A percentile compares a stretch with the other conserved stretches of the same genome.
Evolutionary conservation across 371 early-diverging fungal genomes (phyloP).

Genomic region (Actinomortierella wolfii): DNA sequence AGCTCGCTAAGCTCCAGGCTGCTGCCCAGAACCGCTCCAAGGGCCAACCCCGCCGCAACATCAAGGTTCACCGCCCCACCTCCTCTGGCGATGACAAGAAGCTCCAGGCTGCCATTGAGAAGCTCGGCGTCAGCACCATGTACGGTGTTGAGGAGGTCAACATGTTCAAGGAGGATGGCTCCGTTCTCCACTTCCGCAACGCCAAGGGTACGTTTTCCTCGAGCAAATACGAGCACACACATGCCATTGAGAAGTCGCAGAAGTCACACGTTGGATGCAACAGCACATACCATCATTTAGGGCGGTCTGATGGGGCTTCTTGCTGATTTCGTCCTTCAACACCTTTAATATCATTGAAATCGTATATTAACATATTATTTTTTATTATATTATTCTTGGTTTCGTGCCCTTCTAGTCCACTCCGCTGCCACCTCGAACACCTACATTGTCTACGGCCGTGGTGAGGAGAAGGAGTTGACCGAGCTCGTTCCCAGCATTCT

Average conservation of each 20-base stretch:
- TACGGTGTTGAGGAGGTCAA: slow-evolving; percentile 95
- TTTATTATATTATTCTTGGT: slow-evolving; percentile 3
- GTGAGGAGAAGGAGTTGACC: slow-evolving; percentile 88
- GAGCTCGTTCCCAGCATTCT: slow-evolving; percentile 94
- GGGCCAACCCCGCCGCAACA: slow-evolving; percentile 96
- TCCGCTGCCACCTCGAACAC: slow-evolving; percentile 90
- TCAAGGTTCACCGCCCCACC: slow-evolving; percentile 71
- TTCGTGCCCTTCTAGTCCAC: slow-evolving; percentile 70
- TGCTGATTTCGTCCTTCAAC: too few relatives aligned
- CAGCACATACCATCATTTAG: too few relatives aligned
- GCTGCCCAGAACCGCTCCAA: slow-evolving; percentile 88
- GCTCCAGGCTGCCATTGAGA: slow-evolving; percentile 85
- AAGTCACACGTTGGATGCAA: too few relatives aligned
- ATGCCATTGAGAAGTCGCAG: too few relatives aligned
- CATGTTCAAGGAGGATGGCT: slow-evolving; percentile 96
- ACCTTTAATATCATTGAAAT: background rate
- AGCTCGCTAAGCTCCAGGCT: slow-evolving; percentile 92
- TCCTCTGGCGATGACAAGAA: slow-evolving; percentile 88
- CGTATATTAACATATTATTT: background rate
- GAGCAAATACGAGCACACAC: too few relatives aligned
- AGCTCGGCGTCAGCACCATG: slow-evolving; percentile 86
- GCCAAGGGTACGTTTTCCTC: slow-evolving; percentile 76
- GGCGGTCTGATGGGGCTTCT: too few relatives aligned
- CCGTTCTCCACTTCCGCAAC: slow-evolving; percentile 89
- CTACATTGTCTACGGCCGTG: slow-evolving; percentile 89